Percentiles rank a stretch among this genome's conserved stretches.
phyloP scores from a whole-genome alignment of 495 filamentous ascomycete genomes.

The Podospora didyma region DNA sequence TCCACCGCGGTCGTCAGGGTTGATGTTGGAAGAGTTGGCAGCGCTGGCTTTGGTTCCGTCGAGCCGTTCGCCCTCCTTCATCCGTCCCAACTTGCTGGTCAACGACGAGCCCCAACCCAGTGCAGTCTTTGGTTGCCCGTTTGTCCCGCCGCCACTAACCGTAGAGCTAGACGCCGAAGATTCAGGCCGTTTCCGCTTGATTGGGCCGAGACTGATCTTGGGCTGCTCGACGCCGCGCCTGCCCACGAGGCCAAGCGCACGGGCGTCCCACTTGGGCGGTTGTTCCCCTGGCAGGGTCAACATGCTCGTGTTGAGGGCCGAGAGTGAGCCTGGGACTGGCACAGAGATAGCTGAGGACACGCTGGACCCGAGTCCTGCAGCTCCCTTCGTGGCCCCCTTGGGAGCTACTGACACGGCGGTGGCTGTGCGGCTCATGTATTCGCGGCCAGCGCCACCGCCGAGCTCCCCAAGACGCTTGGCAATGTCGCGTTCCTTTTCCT shows the following conservation, averaged over 20 bases:
- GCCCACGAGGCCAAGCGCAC: slow-evolving; percentile 52
- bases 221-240: slow-evolving; percentile 45
- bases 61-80: slow-evolving; percentile 52
- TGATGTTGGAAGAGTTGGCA: background rate
- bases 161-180: slow-evolving; percentile 33
- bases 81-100: slow-evolving; percentile 43
- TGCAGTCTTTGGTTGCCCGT: slow-evolving; percentile 8
- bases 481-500: slow-evolving; percentile 79
- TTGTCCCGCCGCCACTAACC: slow-evolving; percentile 5
- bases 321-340: slow-evolving; percentile 2
- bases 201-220: slow-evolving; percentile 64
- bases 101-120: slow-evolving; percentile 50
- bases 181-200: slow-evolving; percentile 59
- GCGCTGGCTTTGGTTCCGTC: slow-evolving; percentile 14
- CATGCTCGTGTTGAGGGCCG: background rate
- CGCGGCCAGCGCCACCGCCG: slow-evolving; percentile 65
- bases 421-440: slow-evolving; percentile 60
- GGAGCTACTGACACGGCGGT: background rate
- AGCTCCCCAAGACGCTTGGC: slow-evolving; percentile 59
- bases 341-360: slow-evolving; percentile 7
- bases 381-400: background rate
- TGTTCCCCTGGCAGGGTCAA: background rate
- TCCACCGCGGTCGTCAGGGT: background rate
- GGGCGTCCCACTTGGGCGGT: slow-evolving; percentile 36
- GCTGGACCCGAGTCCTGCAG: slow-evolving; percentile 7